Evolutionary conservation across 2,329 filamentous ascomycete genomes (phyloP).

Genomic region (Sporothrix humicola): DNA sequence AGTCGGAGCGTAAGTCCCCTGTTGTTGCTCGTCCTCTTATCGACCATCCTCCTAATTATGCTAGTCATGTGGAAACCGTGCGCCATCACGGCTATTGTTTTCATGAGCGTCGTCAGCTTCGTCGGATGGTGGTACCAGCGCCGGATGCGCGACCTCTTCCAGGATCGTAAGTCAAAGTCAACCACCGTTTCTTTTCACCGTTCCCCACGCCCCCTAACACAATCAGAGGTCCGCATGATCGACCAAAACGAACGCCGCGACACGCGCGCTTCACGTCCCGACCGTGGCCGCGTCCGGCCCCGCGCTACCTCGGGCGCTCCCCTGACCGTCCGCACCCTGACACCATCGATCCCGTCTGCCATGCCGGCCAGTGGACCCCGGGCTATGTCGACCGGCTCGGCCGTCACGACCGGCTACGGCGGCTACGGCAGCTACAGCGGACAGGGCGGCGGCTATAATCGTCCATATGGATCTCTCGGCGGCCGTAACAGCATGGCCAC

Average conservation of each 20-base stretch:
- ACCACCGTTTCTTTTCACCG: no score
- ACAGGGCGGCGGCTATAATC: background rate
- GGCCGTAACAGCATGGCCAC: slow-evolving; percentile 5
- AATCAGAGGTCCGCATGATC: slow-evolving; percentile 31
- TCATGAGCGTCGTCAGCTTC: slow-evolving; percentile 41
- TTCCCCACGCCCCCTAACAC: background rate
- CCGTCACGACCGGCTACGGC: slow-evolving; percentile 12
- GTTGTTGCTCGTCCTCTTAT: background rate
- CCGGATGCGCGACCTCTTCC: slow-evolving; percentile 41
- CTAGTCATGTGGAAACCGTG: slow-evolving; percentile 39
- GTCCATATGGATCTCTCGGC: slow-evolving; percentile 13
- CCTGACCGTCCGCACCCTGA: background rate
- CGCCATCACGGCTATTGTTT: slow-evolving; percentile 39
- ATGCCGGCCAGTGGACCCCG: background rate
- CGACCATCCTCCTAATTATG: background rate
- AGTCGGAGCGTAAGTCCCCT: slow-evolving; percentile 30
- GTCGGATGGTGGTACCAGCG: slow-evolving; percentile 43
- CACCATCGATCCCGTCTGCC: background rate
- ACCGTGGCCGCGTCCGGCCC: slow-evolving; percentile 21
- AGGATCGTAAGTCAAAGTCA: slow-evolving; percentile 29
- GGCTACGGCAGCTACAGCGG: slow-evolving; percentile 19
- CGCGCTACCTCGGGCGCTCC: background rate
- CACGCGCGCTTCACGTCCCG: slow-evolving; percentile 18
- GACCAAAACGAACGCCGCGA: slow-evolving; percentile 32
- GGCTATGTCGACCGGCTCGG: slow-evolving; percentile 5